Percentiles rank a stretch among this genome's conserved stretches.
These are phyloP conservation scores for Diutina scorzettiae DNA, from an alignment of 1,139 yeast genomes.

Conservation along the genomic window DNA sequence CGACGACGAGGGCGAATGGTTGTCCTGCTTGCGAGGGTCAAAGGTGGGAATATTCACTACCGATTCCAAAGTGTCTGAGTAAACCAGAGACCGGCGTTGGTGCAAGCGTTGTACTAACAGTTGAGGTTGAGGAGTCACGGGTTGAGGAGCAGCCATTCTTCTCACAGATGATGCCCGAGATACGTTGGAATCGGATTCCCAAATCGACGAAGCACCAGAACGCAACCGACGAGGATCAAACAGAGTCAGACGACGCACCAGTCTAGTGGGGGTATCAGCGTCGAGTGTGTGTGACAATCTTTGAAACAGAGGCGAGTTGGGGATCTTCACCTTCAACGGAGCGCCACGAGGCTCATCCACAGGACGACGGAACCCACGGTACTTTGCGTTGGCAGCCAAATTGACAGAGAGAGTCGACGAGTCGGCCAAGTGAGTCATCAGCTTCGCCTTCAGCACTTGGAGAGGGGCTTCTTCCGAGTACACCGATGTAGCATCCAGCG, in stretches of 20 bases:
- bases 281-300: background rate
- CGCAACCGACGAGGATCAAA: conserved; percentile 1
- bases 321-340: conserved; percentile 19
- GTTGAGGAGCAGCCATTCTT: background rate
- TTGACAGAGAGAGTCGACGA: background rate
- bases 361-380: conserved; percentile 35
- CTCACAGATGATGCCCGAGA: no score
- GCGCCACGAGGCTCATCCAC: conserved; percentile 14
- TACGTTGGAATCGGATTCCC: background rate
- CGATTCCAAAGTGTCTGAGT: background rate
- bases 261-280: background rate
- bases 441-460: background rate
- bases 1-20: background rate
- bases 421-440: background rate
- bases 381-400: conserved; percentile 15
- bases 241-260: background rate
- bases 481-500: background rate
- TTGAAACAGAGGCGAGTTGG: conserved; percentile 8
- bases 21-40: conserved; percentile 1
- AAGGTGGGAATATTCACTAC: background rate
- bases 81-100: background rate
- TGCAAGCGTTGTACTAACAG: background rate
- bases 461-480: conserved; percentile 5
- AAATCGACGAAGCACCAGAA: background rate
- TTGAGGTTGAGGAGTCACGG: background rate